Conservation (phyloP, 495 filamentous ascomycete genomes). For the Letharia columbiana region DNA sequence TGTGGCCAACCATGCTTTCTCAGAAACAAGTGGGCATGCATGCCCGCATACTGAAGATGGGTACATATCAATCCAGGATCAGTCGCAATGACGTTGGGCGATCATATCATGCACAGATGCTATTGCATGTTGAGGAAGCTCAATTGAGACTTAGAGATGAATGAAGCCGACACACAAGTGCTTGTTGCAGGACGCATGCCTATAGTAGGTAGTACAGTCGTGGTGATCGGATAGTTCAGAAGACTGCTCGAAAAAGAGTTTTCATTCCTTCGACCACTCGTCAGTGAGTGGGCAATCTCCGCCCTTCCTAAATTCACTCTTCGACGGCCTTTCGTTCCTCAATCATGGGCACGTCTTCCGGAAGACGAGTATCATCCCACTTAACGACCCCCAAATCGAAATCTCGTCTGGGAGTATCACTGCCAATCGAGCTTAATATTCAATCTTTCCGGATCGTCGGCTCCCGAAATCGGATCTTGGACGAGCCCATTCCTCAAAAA, state of each 20-base stretch:
- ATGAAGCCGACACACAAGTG: background rate
- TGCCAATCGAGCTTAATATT: background rate
- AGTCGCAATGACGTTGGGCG: background rate
- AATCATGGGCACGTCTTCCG: background rate
- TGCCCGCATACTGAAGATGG: background rate
- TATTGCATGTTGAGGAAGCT: background rate
- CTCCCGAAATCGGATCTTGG: background rate
- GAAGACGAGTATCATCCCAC: background rate
- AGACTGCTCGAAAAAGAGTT: background rate
- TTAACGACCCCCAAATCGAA: background rate
- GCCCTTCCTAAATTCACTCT: background rate
- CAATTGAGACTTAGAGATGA: background rate
- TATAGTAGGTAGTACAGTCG: too few species aligned
- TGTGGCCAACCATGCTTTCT: background rate
- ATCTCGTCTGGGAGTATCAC: background rate
- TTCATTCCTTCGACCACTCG: background rate
- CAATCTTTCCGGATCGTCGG: background rate
- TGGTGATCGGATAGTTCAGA: too few species aligned
- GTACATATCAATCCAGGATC: background rate
- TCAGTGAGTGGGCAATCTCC: background rate
- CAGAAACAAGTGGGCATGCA: too few species aligned
- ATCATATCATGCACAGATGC: background rate
- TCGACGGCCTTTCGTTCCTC: conserved; percentile 3
- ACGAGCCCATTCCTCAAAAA: background rate
- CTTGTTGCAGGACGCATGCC: too few species aligned